Percentiles rank a stretch among this genome's conserved stretches.
These are phyloP conservation scores for Tolypocladium ovalisporum DNA, from an alignment of 2,329 filamentous ascomycete species.

Conservation along the genomic window DNA sequence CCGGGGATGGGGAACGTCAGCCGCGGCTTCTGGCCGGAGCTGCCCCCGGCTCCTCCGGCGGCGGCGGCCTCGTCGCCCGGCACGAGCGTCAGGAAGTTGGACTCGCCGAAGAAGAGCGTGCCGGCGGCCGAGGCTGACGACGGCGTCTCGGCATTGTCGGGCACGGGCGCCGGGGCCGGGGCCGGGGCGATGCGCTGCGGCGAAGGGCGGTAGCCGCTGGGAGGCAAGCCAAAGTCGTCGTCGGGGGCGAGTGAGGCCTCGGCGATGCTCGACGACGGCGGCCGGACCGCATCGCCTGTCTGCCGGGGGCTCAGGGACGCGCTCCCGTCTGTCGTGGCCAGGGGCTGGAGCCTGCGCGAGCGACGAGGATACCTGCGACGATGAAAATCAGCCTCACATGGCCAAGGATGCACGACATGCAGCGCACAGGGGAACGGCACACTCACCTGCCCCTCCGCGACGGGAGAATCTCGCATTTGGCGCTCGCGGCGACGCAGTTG, in stretches of 20 bases:
- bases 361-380: constrained; percentile 13
- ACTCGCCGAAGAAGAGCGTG: constrained; percentile 26
- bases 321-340: constrained; percentile 4
- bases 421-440: background rate
- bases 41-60: background rate
- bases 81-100: constrained; percentile 26
- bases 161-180: background rate
- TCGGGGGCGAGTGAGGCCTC: constrained; percentile 1
- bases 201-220: background rate
- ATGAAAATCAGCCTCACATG: background rate
- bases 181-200: constrained; percentile 3
- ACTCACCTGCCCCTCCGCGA: constrained; percentile 21
- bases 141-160: background rate
- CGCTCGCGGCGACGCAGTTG: constrained; percentile 17
- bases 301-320: constrained; percentile 2
- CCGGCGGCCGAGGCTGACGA: constrained; percentile 12
- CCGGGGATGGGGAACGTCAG: constrained; percentile 19
- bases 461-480: constrained; percentile 19
- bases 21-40: constrained; percentile 10
- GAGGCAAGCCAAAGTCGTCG: background rate
- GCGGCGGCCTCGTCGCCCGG: constrained; percentile 10
- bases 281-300: background rate
- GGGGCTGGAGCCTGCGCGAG: constrained; percentile 8
- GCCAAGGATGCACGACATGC: background rate
- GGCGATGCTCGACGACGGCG: constrained; percentile 2